A percentile compares a stretch with the other conserved stretches of the same genome.
These are phyloP conservation scores for Candida saitoana DNA, from an alignment of 805 yeast genomes.

Conservation along the genomic window DNA sequence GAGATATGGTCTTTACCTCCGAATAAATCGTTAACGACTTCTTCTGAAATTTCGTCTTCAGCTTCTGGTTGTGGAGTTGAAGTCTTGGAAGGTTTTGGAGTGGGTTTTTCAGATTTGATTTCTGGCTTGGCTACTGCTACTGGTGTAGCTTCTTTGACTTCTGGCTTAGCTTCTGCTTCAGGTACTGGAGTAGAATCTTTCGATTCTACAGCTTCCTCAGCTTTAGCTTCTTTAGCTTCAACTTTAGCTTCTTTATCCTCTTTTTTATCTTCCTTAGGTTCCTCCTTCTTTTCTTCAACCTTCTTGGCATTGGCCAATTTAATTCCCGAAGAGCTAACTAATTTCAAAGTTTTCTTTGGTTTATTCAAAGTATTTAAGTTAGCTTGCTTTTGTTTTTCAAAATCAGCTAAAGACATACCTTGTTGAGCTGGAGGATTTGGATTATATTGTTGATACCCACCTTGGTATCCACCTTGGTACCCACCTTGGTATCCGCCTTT, in stretches of 20 bases:
- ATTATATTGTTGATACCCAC: conserved; percentile 18
- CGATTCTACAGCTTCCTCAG: too few species aligned
- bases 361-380: conserved; percentile 38
- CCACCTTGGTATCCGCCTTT: conserved; percentile 9
- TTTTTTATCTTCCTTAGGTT: conserved; percentile 12
- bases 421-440: conserved; percentile 22
- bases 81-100: conserved; percentile 17
- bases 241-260: conserved; percentile 17
- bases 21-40: conserved; percentile 84
- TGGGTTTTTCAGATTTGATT: conserved; percentile 9
- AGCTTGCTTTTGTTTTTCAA: conserved; percentile 61
- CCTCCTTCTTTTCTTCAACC: conserved; percentile 14
- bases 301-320: conserved; percentile 53
- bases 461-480: conserved; percentile 21
- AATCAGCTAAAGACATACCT: conserved; percentile 75
- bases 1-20: conserved; percentile 98
- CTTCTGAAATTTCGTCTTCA: conserved; percentile 81
- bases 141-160: conserved; percentile 11
- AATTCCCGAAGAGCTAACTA: conserved; percentile 62
- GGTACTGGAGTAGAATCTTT: conserved; percentile 12
- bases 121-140: conserved; percentile 18
- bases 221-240: conserved; percentile 14
- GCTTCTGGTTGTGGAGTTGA: conserved; percentile 44
- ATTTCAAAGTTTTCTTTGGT: conserved; percentile 65
- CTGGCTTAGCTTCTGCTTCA: conserved; percentile 17